phyloP scores from a whole-genome alignment of 2,329 filamentous ascomycete species.

The Alternaria sp. region DNA sequence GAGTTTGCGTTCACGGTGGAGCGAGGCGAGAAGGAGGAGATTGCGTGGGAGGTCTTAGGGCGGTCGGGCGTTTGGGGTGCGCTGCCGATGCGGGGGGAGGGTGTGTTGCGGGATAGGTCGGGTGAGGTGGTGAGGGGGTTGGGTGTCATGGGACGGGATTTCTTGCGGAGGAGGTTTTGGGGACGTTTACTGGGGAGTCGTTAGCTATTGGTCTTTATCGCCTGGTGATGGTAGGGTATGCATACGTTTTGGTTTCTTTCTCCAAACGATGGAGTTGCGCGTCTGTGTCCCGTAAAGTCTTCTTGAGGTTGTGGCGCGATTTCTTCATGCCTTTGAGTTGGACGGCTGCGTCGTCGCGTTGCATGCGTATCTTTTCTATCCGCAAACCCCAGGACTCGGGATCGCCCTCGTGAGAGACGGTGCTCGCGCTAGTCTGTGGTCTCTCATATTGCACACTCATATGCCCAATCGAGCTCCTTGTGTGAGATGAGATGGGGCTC shows the following conservation, averaged over 20 bases:
- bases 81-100: neutral
- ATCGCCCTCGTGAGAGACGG: slow-evolving; percentile 23
- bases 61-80: slow-evolving; percentile 9
- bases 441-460: slow-evolving; percentile 16
- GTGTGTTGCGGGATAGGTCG: neutral
- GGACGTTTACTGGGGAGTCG: slow-evolving; percentile 7
- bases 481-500: slow-evolving; percentile 16
- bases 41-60: neutral
- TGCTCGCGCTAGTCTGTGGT: slow-evolving; percentile 30
- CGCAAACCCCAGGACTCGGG: slow-evolving; percentile 41
- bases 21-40: neutral
- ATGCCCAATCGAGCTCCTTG: slow-evolving; percentile 15
- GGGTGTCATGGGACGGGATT: slow-evolving; percentile 13
- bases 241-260: slow-evolving; percentile 27
- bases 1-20: neutral
- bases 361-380: slow-evolving; percentile 43
- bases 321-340: slow-evolving; percentile 44
- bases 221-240: neutral
- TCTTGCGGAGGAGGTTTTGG: slow-evolving; percentile 15
- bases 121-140: neutral
- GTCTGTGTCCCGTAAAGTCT: slow-evolving; percentile 41
- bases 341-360: slow-evolving; percentile 40
- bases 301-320: slow-evolving; percentile 37
- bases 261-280: slow-evolving; percentile 42
- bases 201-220: neutral